Evolutionary conservation across 179 eudicot species (phyloP), one percentile per base, ranked within the genome.

Genomic region (Amaranthus tricolor): DNA sequence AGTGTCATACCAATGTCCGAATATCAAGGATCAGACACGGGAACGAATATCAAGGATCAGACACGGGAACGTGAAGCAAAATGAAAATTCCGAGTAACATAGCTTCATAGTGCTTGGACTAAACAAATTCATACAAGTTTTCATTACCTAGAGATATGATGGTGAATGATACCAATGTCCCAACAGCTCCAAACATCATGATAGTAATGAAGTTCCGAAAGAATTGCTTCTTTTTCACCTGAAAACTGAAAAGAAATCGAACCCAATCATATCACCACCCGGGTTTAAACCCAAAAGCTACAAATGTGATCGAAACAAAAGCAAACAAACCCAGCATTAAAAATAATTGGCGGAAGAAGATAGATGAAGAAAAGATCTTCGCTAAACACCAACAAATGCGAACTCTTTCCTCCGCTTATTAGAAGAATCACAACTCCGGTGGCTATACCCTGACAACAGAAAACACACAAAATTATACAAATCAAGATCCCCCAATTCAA

Each of bases 311-410:
- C 6, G 49, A 12, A 43, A 24, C 43, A 11, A 51, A 58, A 72
- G 62, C 13, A 9, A 76, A 44, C 84, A 58, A 85, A 95, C 99
- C 99, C 99, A 7, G 99, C 99, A 83, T 95, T 95, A 58, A 95
- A 95, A 71, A 95, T 95, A 82, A 95, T 95, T 1, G 98, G 99
- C 6, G 98, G 99, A 83, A 95, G 98, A 81, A 95, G 96, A 80
- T 95, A 95, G 62, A 95, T 91, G 80, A 95, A 95, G 89, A 95
- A 95, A 80, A 95, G 91, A 81, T 95, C 99, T 91, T 95, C 99
- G 77, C 97, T 93, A 86, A 95, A 95, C 53, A 93, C 96, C 77
- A 95, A 77, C 64, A 95, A 78, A 88, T 85, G 99, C 1, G 98
- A 93, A 74, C 85, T 91, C 80, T 78, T 95, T 68, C 98, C 99